A percentile compares a stretch with the other conserved stretches of the same genome.
Evolutionary conservation across 495 filamentous ascomycete species (phyloP).

Genomic region (Lophium mytilinum): DNA sequence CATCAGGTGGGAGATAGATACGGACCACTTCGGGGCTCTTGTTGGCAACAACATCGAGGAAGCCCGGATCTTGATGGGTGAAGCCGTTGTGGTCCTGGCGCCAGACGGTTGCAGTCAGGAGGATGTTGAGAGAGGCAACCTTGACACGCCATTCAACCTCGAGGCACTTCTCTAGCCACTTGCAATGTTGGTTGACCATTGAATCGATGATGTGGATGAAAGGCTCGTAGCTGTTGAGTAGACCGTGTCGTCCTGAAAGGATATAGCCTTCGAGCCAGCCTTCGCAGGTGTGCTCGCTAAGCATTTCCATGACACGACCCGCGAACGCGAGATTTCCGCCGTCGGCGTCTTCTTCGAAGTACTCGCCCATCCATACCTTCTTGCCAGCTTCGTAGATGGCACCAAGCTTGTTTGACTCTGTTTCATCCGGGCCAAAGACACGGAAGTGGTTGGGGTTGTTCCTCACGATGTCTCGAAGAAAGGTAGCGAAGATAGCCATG

Average conservation of each 20-base stretch:
- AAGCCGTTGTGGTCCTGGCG: slow-evolving; percentile 74
- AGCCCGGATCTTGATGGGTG: slow-evolving; percentile 70
- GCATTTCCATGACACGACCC: slow-evolving; percentile 70
- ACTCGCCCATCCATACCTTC: slow-evolving; percentile 70
- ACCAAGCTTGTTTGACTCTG: slow-evolving; percentile 64
- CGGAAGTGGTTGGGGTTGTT: slow-evolving; percentile 57
- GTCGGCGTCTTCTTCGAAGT: slow-evolving; percentile 61
- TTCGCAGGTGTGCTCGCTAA: slow-evolving; percentile 66
- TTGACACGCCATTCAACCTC: slow-evolving; percentile 64
- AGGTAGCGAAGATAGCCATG: slow-evolving; percentile 57
- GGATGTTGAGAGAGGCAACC: slow-evolving; percentile 63
- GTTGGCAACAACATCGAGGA: slow-evolving; percentile 66
- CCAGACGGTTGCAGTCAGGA: slow-evolving; percentile 68
- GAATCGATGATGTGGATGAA: slow-evolving; percentile 73
- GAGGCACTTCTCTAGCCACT: slow-evolving; percentile 68
- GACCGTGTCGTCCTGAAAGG: slow-evolving; percentile 59
- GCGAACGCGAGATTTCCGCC: slow-evolving; percentile 56
- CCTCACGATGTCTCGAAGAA: slow-evolving; percentile 54
- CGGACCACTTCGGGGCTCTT: slow-evolving; percentile 67
- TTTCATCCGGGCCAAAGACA: slow-evolving; percentile 68
- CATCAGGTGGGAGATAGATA: slow-evolving; percentile 69
- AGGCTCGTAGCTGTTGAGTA: slow-evolving; percentile 70
- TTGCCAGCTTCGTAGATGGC: slow-evolving; percentile 60
- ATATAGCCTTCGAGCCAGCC: slow-evolving; percentile 69
- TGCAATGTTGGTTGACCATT: slow-evolving; percentile 75